phyloP scores from a whole-genome alignment of 768 basidiomycete genomes.

The Boletus rubropictus region DNA sequence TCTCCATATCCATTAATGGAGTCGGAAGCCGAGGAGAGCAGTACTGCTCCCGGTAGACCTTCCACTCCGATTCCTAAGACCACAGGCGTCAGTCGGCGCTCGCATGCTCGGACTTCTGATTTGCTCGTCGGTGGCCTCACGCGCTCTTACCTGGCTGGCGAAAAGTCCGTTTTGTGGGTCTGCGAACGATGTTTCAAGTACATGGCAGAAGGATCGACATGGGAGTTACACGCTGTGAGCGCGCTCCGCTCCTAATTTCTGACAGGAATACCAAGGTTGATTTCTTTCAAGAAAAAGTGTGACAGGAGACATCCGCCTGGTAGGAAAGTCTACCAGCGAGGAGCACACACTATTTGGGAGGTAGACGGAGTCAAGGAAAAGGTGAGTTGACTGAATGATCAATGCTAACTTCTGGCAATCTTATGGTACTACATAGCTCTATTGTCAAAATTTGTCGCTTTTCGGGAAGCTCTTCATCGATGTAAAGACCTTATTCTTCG shows the following conservation, averaged over 20 bases:
- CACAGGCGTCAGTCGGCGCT: conserved; percentile 48
- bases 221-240: conserved; percentile 66
- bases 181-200: conserved; percentile 98
- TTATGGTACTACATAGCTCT: conserved; percentile 51
- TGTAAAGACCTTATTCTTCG: conserved; percentile 91
- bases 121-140: conserved; percentile 59
- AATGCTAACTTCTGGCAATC: neutral
- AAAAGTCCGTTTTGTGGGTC: conserved; percentile 64
- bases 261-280: conserved; percentile 8
- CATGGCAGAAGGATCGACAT: conserved; percentile 67
- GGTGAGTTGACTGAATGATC: conserved; percentile 39
- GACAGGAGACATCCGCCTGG: conserved; percentile 74
- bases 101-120: conserved; percentile 72
- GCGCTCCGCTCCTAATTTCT: conserved; percentile 1
- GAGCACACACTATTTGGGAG: conserved; percentile 90
- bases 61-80: conserved; percentile 35
- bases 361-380: conserved; percentile 86
- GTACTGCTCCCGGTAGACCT: conserved; percentile 19
- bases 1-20: conserved; percentile 86
- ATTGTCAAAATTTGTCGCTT: conserved; percentile 91
- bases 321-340: conserved; percentile 82
- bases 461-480: conserved; percentile 99
- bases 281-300: conserved; percentile 55
- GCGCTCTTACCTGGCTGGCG: conserved; percentile 39
- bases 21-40: conserved; percentile 51